Evolutionary conservation across 768 basidiomycete species (phyloP).

Genomic region (Boletus reticulatus): DNA sequence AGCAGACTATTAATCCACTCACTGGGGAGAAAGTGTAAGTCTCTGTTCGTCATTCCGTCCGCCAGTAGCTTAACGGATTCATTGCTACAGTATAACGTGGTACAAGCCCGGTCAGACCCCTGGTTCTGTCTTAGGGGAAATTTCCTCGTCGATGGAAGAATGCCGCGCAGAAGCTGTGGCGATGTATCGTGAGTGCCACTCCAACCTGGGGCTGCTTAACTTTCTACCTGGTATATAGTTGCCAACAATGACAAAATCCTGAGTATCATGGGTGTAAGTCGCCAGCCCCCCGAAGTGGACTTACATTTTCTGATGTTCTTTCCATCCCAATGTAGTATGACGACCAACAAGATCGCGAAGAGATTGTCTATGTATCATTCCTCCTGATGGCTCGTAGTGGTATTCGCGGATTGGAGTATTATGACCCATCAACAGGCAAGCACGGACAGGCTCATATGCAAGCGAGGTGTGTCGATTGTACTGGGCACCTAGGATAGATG

Average conservation of each 20-base stretch:
- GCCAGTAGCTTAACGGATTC: not conserved
- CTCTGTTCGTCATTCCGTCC: not conserved
- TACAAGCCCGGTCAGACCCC: slow-evolving; percentile 87
- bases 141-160: slow-evolving; percentile 90
- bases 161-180: slow-evolving; percentile 90
- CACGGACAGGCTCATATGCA: slow-evolving; percentile 93
- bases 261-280: slow-evolving; percentile 71
- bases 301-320: not conserved
- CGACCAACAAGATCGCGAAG: slow-evolving; percentile 64
- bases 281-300: not conserved
- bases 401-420: slow-evolving; percentile 76
- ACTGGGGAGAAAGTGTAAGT: slow-evolving; percentile 73
- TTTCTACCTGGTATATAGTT: slow-evolving; percentile 39
- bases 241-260: slow-evolving; percentile 74
- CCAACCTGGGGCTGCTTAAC: not conserved
- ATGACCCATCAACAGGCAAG: slow-evolving; percentile 75
- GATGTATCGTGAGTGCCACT: slow-evolving; percentile 58
- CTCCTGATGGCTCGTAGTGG: slow-evolving; percentile 85
- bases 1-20: slow-evolving; percentile 77
- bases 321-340: slow-evolving; percentile 49
- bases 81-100: slow-evolving; percentile 62
- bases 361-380: slow-evolving; percentile 80
- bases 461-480: slow-evolving; percentile 55
- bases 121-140: slow-evolving; percentile 79
- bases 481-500: not conserved